Evolutionary conservation across 208 protist genomes (phyloP), one percentile per base, ranked within the genome.

Genomic region (Wallacemonas sp.): DNA sequence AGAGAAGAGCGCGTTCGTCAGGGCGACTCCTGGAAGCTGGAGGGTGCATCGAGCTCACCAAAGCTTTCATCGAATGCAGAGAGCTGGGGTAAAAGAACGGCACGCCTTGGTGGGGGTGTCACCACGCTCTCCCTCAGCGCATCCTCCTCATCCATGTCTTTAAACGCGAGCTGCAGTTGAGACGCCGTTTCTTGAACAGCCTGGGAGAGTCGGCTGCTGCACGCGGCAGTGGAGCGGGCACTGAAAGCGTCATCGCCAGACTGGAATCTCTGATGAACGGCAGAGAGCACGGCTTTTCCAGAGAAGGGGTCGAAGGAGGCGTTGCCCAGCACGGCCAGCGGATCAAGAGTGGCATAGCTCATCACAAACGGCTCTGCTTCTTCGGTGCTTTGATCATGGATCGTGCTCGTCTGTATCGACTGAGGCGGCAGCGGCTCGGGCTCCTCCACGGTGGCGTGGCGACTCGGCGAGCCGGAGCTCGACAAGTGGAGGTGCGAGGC

Each of bases 371-470:
- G 36, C 26, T 60, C 28, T 5, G 63, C 51, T 3, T 60, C 49
- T 31, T 58, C 51, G 3, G 47, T 68, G 19, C 19, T 49, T n/a
- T n/a, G n/a, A n/a, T n/a, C n/a, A 24, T 17, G 12, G 33, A 0
- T 27, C 49, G 36, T 49, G 22, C 39, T 68, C 28, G 36, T 15
- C 3, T 15, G 62, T 3, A 41, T 0, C 6, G 28, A n/a, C 14
- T 46, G 63, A 15, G 63, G 63, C 5, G 63, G 63, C 27, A 53
- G 49, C 24, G 63, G 63, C 36, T 68, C 63, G 6, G 63, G 63
- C 41, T 68, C 63, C 2, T 58, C 63, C 14, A 19, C n/a, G 28
- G 30, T 17, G 15, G 30, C 51, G 3, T 4, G 46, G 12, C 46
- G 46, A 5, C 3, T 54, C 46, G 46, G 46, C 4, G 46, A 54